Percentiles rank a stretch among this genome's conserved stretches.
These are phyloP conservation scores for Clavispora asparagi DNA, from an alignment of 805 yeast species.

Conservation along the genomic window DNA sequence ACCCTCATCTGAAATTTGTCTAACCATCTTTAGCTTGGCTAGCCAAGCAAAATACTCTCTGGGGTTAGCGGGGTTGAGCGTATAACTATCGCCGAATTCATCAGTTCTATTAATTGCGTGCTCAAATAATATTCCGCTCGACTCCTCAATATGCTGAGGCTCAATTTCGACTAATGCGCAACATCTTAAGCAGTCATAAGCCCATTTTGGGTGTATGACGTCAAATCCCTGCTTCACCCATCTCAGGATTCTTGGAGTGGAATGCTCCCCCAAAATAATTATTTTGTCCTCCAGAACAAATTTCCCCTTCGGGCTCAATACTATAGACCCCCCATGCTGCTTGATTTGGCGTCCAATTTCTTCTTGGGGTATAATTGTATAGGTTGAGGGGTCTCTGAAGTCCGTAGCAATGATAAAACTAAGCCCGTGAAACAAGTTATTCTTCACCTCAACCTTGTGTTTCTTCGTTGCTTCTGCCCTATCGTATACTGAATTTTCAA, in stretches of 20 bases:
- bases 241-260: slow-evolving; percentile 22
- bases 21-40: background rate
- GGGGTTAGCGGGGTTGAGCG: slow-evolving; percentile 18
- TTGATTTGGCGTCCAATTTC: slow-evolving; percentile 36
- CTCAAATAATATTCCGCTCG: background rate
- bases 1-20: background rate
- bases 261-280: slow-evolving; percentile 21
- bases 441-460: slow-evolving; percentile 9
- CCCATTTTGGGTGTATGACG: slow-evolving; percentile 66
- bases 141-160: slow-evolving; percentile 26
- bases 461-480: slow-evolving; percentile 10
- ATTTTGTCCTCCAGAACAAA: slow-evolving; percentile 7
- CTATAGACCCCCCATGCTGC: slow-evolving; percentile 48
- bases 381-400: slow-evolving; percentile 23
- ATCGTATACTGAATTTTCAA: slow-evolving; percentile 12
- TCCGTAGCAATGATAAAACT: slow-evolving; percentile 55
- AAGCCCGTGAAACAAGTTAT: slow-evolving; percentile 39
- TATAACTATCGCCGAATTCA: slow-evolving; percentile 56
- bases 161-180: slow-evolving; percentile 47
- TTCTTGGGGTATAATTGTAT: slow-evolving; percentile 11
- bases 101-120: slow-evolving; percentile 38
- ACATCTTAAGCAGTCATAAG: slow-evolving; percentile 55
- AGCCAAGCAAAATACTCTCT: background rate
- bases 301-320: slow-evolving; percentile 13
- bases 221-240: slow-evolving; percentile 45